Evolutionary conservation across 2,329 filamentous ascomycete species (phyloP).

Genomic region (Colletotrichum neosansevieriae): DNA sequence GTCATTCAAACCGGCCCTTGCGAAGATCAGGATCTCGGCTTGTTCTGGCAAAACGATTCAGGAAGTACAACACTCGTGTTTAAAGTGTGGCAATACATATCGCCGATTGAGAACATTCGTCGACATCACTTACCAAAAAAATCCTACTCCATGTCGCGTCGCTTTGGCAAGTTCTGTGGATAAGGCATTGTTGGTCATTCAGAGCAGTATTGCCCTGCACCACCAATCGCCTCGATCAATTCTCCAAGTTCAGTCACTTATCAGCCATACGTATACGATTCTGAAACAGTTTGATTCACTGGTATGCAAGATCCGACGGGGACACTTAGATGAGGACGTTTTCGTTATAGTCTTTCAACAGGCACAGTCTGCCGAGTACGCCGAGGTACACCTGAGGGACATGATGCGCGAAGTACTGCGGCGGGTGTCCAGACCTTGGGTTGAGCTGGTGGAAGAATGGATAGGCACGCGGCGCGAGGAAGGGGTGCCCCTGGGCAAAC

Average conservation of each 20-base stretch:
- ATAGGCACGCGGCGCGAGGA: conserved; percentile 75
- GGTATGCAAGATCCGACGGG: conserved; percentile 58
- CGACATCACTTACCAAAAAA: conserved; percentile 57
- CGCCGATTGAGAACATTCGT: conserved; percentile 61
- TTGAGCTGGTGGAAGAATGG: conserved; percentile 78
- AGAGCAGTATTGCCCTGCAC: conserved; percentile 60
- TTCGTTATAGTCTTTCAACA: conserved; percentile 72
- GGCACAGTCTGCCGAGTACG: conserved; percentile 73
- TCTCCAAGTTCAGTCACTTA: conserved; percentile 64
- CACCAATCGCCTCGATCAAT: conserved; percentile 59
- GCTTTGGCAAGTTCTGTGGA: conserved; percentile 65
- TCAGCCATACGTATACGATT: conserved; percentile 61
- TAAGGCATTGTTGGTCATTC: conserved; percentile 61
- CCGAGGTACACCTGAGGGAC: conserved; percentile 69
- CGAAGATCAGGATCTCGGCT: conserved; percentile 65
- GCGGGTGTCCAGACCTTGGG: conserved; percentile 73
- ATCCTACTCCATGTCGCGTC: conserved; percentile 60
- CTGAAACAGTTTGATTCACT: conserved; percentile 65
- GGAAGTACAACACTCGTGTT: conserved; percentile 60
- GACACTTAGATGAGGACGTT: conserved; percentile 69
- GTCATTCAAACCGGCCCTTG: conserved; percentile 63
- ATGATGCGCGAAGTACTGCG: conserved; percentile 76
- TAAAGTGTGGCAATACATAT: conserved; percentile 61
- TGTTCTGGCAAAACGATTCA: conserved; percentile 64
- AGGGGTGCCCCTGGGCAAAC: conserved; percentile 65